Percentiles rank a stretch among this genome's conserved stretches.
Evolutionary conservation across 108 stramenopile genomes (phyloP).

Genomic region (Cyclotella cryptica): DNA sequence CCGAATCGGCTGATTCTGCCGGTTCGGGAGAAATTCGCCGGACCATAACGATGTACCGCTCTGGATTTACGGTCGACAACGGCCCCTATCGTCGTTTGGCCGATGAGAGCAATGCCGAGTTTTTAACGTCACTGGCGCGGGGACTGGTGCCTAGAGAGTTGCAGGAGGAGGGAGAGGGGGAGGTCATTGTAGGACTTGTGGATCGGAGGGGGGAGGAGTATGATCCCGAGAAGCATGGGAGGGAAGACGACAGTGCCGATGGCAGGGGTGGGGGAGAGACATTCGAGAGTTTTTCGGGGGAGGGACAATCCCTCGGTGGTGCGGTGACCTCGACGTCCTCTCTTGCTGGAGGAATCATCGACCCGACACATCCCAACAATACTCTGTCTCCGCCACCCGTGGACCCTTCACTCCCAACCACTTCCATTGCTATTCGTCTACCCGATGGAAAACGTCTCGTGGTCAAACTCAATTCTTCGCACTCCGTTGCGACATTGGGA

Average conservation of each 20-base stretch:
- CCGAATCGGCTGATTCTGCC: constrained; percentile 38
- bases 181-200: constrained; percentile 78
- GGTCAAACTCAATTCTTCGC: constrained; percentile 57
- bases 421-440: constrained; percentile 77
- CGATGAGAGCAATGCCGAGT: constrained; percentile 89
- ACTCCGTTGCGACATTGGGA: constrained; percentile 61
- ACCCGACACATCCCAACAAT: constrained; percentile 37
- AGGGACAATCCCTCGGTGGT: constrained; percentile 50
- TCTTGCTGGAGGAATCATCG: constrained; percentile 52
- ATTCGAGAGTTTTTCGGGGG: constrained; percentile 48
- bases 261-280: constrained; percentile 27
- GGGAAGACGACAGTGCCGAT: constrained; percentile 58
- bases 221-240: constrained; percentile 66
- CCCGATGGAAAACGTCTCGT: constrained; percentile 73
- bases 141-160: constrained; percentile 84
- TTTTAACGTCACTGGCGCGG: constrained; percentile 79
- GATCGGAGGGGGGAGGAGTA: constrained; percentile 85
- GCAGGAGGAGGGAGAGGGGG: constrained; percentile 37
- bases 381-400: constrained; percentile 33
- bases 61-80: constrained; percentile 95
- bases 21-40: constrained; percentile 49
- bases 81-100: constrained; percentile 92
- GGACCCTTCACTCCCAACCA: constrained; percentile 58
- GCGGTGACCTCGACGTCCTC: background rate
- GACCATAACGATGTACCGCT: constrained; percentile 94